A percentile compares a stretch with the other conserved stretches of the same genome.
Evolutionary conservation across 305 asterid genomes (phyloP).

Genomic region (Lippia alba): DNA sequence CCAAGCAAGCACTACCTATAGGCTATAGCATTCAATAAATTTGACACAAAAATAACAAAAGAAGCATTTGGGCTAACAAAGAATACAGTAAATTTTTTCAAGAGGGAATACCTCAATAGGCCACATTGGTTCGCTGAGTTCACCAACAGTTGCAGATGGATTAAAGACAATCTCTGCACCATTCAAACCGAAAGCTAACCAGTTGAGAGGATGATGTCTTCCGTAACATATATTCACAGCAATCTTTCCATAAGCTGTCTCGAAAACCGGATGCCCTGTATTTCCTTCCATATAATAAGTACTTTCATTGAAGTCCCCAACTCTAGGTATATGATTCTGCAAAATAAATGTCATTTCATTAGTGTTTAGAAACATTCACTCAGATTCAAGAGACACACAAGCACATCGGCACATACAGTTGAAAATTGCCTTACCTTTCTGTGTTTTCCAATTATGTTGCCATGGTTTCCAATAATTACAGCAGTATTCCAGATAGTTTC

Average conservation of each 20-base stretch:
- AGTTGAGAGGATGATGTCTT: slow-evolving; percentile 95
- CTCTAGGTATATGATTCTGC: slow-evolving; percentile 98
- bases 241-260: slow-evolving; percentile 88
- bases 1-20: slow-evolving; percentile 5
- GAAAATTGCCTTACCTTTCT: slow-evolving; percentile 67
- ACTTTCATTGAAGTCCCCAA: slow-evolving; percentile 96
- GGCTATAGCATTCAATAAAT: neutral
- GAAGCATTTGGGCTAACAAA: neutral
- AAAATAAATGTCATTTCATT: slow-evolving; percentile 21
- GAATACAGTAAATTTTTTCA: neutral
- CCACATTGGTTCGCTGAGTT: slow-evolving; percentile 99
- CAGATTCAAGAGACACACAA: neutral
- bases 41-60: neutral
- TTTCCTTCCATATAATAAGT: slow-evolving; percentile 97
- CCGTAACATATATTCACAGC: slow-evolving; percentile 95
- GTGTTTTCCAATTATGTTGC: slow-evolving; percentile 90
- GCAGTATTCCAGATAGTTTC: slow-evolving; percentile 92
- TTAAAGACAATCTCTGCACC: slow-evolving; percentile 96
- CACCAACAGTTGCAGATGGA: slow-evolving; percentile 98
- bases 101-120: slow-evolving; percentile 77
- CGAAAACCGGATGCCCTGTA: slow-evolving; percentile 96
- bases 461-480: slow-evolving; percentile 86
- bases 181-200: slow-evolving; percentile 95
- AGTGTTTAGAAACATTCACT: slow-evolving; percentile 12
- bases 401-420: neutral